Base-by-base conservation (phyloP, 2,329 filamentous ascomycete species). In the Raffaelea deltoideospora region DNA sequence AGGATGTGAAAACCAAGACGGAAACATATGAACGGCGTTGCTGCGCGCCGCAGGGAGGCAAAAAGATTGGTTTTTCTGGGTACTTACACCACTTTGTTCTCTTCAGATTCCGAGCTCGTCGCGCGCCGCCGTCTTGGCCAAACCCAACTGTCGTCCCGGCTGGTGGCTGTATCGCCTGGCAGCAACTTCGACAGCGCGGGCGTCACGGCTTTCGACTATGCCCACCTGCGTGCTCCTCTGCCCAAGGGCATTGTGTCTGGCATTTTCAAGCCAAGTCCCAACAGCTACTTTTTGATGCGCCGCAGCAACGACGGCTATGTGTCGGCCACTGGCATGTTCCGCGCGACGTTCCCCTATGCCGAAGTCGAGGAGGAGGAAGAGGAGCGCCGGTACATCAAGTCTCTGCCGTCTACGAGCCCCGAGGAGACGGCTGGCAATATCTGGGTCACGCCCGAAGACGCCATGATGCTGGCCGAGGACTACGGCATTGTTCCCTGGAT, bases 371-470 rank as follows among this genome's bases (percentile, higher is more conserved):
- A 90, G 47, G 83, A 90, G 52, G 74, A 83, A 48, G 60, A 62
- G 2, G 83, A 92, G 63, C 79, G 83, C 53, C 75, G 70, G 50
- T 87, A 85, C 59, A 78, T 98, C 59, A 95, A 94, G 63, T 73
- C 71, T 7, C 76, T 90, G 21, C 60, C 73, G 24, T 79, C 79
- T 22, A 92, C 87, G 10, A 93, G 86, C 48, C 69, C 69, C 39
- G 87, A 96, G 53, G 90, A 96, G 65, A 86, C 90, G 22, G 90
- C 90, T 20, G 90, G 90, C 32, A 98, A 95, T 56, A 76, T 98
- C 36, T 98, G 90, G 90, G 87, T 96, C 35, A 76, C 85, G 33
- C 86, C 88, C 6, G 68, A 79, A 45, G 60, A 74, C 73, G 90
- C 90, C 26, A 69, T 98, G 31, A 62, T 72, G 40, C 69, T 98